Conservation (phyloP, 106 monocot genomes). For the Apostasia shenzhenica region DNA sequence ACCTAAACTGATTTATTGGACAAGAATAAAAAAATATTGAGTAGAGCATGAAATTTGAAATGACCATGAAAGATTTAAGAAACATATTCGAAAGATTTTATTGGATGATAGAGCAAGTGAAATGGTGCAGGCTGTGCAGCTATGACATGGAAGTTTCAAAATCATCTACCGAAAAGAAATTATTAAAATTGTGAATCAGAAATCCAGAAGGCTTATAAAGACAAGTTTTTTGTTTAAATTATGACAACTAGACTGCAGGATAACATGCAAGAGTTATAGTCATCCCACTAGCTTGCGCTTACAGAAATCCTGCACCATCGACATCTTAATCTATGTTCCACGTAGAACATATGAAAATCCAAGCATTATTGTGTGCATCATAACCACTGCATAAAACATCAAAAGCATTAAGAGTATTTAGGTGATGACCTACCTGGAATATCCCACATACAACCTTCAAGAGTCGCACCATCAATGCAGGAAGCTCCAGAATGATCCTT, state of each 20-base stretch:
- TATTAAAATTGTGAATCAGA: not conserved
- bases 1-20: not conserved
- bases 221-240: not conserved
- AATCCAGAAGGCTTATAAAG: not conserved
- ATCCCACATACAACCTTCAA: constrained; percentile 78
- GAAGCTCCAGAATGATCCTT: constrained; percentile 81
- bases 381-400: not conserved
- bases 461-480: constrained; percentile 78
- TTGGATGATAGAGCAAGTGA: not conserved
- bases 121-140: no score
- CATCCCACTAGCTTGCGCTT: not conserved
- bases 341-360: not conserved
- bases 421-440: constrained; percentile 61
- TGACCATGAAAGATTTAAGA: not conserved
- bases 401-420: not conserved
- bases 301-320: not conserved
- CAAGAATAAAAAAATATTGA: not conserved
- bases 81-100: not conserved
- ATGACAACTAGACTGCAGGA: not conserved
- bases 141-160: no score
- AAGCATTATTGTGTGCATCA: not conserved
- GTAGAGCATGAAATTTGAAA: not conserved
- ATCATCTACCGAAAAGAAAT: no score
- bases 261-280: not conserved
- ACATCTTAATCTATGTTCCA: not conserved